Evolutionary conservation across 1,284 basidiomycete genomes (phyloP), one percentile per base, ranked within the genome.

Genomic region (Malassezia dermatis): DNA sequence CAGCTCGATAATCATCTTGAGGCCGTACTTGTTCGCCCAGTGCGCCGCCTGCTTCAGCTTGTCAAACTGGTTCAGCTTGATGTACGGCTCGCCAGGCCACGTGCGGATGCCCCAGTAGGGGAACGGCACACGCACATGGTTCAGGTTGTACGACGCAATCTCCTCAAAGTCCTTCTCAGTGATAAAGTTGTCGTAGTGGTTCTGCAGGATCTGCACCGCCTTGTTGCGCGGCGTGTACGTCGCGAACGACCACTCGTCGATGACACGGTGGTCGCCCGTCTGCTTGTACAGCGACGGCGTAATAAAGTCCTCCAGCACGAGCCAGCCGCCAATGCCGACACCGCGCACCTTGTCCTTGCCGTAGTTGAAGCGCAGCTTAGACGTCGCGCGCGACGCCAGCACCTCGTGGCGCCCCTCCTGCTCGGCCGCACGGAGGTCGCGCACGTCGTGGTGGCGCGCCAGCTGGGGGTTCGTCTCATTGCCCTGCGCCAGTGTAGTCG

Each of bases 91-190:
- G 8, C 84, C 88, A 4, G 77, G 77, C 15, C 81, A 80, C 21
- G 86, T 82, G 50, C 90, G 86, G 63, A 87, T 89, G 1, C 89
- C 89, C 90, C 90, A 94, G 75, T 85, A 89, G 21, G 87, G 87
- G 60, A 94, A 86, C 2, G 89, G 89, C 35, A 94, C 77, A 34
- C 89, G 82, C 58, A 89, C 85, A 73, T 88, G 86, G 72, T 88
- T 69, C 32, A 69, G 37, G 15, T 63, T 62, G 7, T 49, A 56
- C 13, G 52, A 54, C 11, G 60, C 60, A 51, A 89, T 89, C 50
- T 78, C 80, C 35, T 75, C 75, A 65, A 90, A 84, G 73, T 90
- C 88, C 23, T 76, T 67, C 70, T 88, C 84, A 4, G 84, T 87
- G 62, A 89, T 86, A 80, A 81, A 90, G 3, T 84, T 83, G 59